Base-by-base conservation (phyloP, 2,329 filamentous ascomycete species). In the Penicillium glabrum region DNA sequence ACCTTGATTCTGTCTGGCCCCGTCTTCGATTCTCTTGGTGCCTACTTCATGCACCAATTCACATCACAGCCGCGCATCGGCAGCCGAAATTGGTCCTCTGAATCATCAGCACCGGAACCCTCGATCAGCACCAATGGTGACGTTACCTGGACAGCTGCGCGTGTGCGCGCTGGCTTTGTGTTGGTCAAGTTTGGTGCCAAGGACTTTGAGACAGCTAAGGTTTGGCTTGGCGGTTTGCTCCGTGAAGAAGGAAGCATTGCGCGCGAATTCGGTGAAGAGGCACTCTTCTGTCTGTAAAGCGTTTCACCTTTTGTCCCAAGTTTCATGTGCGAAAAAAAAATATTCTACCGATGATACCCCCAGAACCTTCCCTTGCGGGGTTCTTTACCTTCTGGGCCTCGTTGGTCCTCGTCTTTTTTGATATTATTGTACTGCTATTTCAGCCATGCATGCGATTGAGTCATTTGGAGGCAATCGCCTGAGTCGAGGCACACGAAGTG, bases 131-230 rank as follows among this genome's bases (percentile, higher is more conserved):
- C 61, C 6, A 63, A 67, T 35, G 62, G 65, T 48, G 83, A 83
- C 16, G 74, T 96, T 3, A 79, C 93, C 3, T 96, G 92, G 91
- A 93, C 91, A 26, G 90, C 89, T 13, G 90, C 92, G 14, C 83
- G 83, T 26, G 86, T 96, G 33, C 83, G 92, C 52, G 73, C 69
- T 16, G 89, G 91, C 4, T 96, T 93, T 68, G 88, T 95, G 3
- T 82, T 97, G 26, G 89, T 98, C 64, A 98, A 98, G 73, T 96
- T 98, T 72, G 91, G 90, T 1, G 90, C 93, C 1, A 82, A 81
- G 53, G 88, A 88, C 45, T 88, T 96, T 24, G 92, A 98, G 72
- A 89, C 88, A 26, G 92, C 88, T 4, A 85, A 90, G 63, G 78
- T 83, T 46, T 98, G 93, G 91, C 81, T 98, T 56, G 86, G 86